phyloP scores from a whole-genome alignment of 495 filamentous ascomycete species.

The Patellaria atrata region DNA sequence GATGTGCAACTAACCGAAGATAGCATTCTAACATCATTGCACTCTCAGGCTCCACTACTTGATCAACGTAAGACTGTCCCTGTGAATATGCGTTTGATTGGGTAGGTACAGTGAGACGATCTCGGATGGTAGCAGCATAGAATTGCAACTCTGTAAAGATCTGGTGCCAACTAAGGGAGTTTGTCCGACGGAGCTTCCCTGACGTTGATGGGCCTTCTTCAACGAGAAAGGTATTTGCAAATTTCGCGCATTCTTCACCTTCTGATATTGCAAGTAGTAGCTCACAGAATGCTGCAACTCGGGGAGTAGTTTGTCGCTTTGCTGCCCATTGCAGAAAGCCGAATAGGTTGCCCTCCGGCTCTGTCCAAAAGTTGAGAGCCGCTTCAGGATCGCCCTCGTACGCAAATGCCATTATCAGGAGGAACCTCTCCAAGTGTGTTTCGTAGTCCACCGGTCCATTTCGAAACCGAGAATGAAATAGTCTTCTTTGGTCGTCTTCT shows the following conservation, averaged over 20 bases:
- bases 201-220: constrained; percentile 65
- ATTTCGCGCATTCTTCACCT: constrained; percentile 60
- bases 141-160: constrained; percentile 80
- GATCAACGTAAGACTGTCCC: constrained; percentile 46
- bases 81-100: constrained; percentile 42
- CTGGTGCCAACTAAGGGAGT: constrained; percentile 76
- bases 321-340: constrained; percentile 96
- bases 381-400: constrained; percentile 71
- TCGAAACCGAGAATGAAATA: constrained; percentile 42
- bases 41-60: constrained; percentile 66
- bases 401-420: constrained; percentile 82
- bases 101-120: constrained; percentile 38
- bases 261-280: constrained; percentile 76
- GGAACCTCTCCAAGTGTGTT: constrained; percentile 74
- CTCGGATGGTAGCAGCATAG: constrained; percentile 52
- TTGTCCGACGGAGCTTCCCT: constrained; percentile 60
- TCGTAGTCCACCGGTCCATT: constrained; percentile 45
- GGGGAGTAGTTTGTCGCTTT: constrained; percentile 75
- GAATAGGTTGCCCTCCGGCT: constrained; percentile 74
- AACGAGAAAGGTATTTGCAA: constrained; percentile 74
- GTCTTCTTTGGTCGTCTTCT: constrained; percentile 71
- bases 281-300: constrained; percentile 90
- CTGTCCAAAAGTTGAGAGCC: constrained; percentile 76
- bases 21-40: constrained; percentile 88
- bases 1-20: constrained; percentile 67